Base-by-base conservation (phyloP, 2,329 filamentous ascomycete genomes). In the Colletotrichum agaves region DNA sequence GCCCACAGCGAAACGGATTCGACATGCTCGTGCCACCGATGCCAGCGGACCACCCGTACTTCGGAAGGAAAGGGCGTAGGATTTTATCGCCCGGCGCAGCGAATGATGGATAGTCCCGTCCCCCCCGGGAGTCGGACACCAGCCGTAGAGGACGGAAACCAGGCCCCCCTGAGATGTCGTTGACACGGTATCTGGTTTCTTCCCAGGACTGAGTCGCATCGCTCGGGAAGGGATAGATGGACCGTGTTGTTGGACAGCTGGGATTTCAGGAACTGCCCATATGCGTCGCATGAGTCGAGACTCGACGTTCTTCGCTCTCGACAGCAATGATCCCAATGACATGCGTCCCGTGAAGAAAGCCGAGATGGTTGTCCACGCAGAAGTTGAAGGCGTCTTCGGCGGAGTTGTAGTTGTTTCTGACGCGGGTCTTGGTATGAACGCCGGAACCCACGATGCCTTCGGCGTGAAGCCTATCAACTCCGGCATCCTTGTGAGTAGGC, bases 281-380 rank as follows among this genome's bases (percentile, higher is more conserved):
- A 43, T 3, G 44, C 57, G 21, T 39, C 46, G 5, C 57, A 52
- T 4, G 44, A 21, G 21, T 49, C 43, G 1, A 61, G 31, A 21
- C 44, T 31, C 43, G 39, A 10, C 39, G 39, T 6, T 58, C 55
- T 10, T 33, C 39, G 12, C 55, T 58, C 8, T 58, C 39, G n/a
- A 39, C 82, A 44, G 79, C 82, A 58, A 85, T 80, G 61, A 83
- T 82, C 50, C 83, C 83, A 15, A 82, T 75, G 17, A 82, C 78
- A 65, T 82, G 81, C 0, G 82, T 83, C 4, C 82, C 81, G 70
- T 84, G 82, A 23, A 80, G 80, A 52, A 50, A 58, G 5, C 21
- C 33, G 2, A 46, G n/a, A 39, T 27, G 46, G 10, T 21, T 44
- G 23, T 46, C 39, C 7, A 15, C 23, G 11, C 7, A 8, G 11